Evolutionary conservation across 2,329 filamentous ascomycete genomes (phyloP).

Genomic region (Fusarium torreyae): DNA sequence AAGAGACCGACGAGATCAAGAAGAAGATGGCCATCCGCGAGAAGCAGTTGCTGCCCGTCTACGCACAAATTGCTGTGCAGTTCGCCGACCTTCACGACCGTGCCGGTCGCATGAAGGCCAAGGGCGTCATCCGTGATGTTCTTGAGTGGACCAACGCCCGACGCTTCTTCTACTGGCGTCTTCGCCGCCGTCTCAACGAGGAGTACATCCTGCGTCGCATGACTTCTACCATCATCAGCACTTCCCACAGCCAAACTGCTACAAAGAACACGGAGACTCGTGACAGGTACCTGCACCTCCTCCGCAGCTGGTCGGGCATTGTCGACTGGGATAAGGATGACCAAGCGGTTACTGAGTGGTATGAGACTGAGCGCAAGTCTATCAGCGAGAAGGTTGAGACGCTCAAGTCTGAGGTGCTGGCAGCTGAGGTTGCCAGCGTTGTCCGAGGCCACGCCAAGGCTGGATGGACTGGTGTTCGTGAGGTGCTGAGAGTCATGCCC

Average conservation of each 20-base stretch:
- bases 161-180: slow-evolving; percentile 99
- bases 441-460: slow-evolving; percentile 71
- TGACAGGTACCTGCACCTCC: slow-evolving; percentile 77
- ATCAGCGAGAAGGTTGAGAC: slow-evolving; percentile 88
- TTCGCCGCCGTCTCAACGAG: slow-evolving; percentile 95
- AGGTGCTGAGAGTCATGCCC: slow-evolving; percentile 88
- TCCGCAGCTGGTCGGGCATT: slow-evolving; percentile 88
- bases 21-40: slow-evolving; percentile 87
- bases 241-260: slow-evolving; percentile 51
- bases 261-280: slow-evolving; percentile 69
- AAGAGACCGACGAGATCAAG: slow-evolving; percentile 85
- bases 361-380: slow-evolving; percentile 91
- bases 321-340: slow-evolving; percentile 84
- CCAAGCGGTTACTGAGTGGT: slow-evolving; percentile 90
- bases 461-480: slow-evolving; percentile 86
- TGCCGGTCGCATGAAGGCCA: slow-evolving; percentile 97
- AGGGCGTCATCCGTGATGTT: slow-evolving; percentile 88
- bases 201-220: slow-evolving; percentile 97
- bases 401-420: slow-evolving; percentile 80
- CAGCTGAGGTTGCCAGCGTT: slow-evolving; percentile 62
- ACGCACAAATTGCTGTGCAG: slow-evolving; percentile 94
- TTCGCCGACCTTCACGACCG: slow-evolving; percentile 98
- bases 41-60: slow-evolving; percentile 90
- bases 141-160: slow-evolving; percentile 91
- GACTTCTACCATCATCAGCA: slow-evolving; percentile 61